Conservation (phyloP, 2,329 filamentous ascomycete species). For the Capronia americana region DNA sequence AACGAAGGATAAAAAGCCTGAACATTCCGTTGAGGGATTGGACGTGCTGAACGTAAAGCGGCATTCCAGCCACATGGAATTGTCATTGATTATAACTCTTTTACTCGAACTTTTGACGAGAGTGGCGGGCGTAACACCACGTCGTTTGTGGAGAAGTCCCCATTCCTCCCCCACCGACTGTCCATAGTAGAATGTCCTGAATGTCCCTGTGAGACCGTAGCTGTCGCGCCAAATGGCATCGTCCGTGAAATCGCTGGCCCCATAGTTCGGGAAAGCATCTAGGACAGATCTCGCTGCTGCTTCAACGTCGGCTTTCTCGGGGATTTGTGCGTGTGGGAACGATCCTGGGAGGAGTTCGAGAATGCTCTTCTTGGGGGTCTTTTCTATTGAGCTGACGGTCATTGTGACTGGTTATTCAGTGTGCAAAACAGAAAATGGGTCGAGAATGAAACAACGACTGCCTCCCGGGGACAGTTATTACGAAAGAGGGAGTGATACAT, state of each 20-base stretch:
- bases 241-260: neutral
- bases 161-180: constrained; percentile 32
- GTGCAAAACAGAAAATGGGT: neutral
- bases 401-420: neutral
- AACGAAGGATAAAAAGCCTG: constrained; percentile 9
- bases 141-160: constrained; percentile 18
- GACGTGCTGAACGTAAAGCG: constrained; percentile 14
- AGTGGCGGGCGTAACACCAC: neutral
- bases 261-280: neutral
- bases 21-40: constrained; percentile 5
- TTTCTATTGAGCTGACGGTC: neutral
- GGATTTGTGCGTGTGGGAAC: neutral
- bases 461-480: no score
- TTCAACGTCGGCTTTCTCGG: neutral
- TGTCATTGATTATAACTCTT: neutral
- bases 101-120: neutral
- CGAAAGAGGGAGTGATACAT: no score
- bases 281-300: neutral
- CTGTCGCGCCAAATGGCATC: constrained; percentile 39
- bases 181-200: constrained; percentile 37
- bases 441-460: no score
- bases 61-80: constrained; percentile 3
- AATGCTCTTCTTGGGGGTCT: neutral
- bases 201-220: constrained; percentile 39
- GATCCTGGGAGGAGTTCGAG: neutral